Base-by-base conservation (phyloP, 441 rosid genomes). In the Breynia disticha region DNA sequence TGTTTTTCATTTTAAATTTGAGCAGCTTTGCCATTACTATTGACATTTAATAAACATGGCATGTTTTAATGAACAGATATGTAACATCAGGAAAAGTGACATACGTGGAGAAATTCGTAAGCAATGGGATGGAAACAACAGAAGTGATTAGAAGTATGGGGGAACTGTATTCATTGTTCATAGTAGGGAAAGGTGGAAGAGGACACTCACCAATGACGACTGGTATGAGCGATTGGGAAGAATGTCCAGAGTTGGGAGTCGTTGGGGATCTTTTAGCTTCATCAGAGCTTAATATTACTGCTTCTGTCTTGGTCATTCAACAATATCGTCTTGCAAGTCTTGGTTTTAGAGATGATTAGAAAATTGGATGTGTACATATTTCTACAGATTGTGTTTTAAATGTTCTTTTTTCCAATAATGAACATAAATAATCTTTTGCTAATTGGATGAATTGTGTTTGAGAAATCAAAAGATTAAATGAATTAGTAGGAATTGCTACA, bases 191-290 rank as follows among this genome's bases (percentile, higher is more conserved):
- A 52, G 73, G 81, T 5, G 79, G 81, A 49, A 59, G 84, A 55
- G 76, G 70, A 39, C 58, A 77, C 24, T 78, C 72, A 5, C 60
- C 72, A 0, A 70, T 86, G 66, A 82, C 90, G 1, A 63, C 78
- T 0, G 81, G 78, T 2, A 62, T 89, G 79, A 84, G 82, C 56
- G 90, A 89, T 50, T 84, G 94, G 95, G 95, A 89, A 44, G 94
- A 89, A 64, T 84, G 95, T 57, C 94, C 90, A 0, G 94, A 89
- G 60, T 72, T 89, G 0, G 97, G 95, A 14, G 57, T 70, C 0
- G 79, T 89, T 1, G 94, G 94, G 42, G 97, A 89, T 55, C 59
- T 86, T 48, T 60, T 89, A 45, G 87, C 90, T 65, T 86, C 90
- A 11, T 54, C 83, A 2, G 87, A 84, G 54, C 69, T 78, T 62